Base-by-base conservation (phyloP, 306 rosid species). In the Mimosa pudica region DNA sequence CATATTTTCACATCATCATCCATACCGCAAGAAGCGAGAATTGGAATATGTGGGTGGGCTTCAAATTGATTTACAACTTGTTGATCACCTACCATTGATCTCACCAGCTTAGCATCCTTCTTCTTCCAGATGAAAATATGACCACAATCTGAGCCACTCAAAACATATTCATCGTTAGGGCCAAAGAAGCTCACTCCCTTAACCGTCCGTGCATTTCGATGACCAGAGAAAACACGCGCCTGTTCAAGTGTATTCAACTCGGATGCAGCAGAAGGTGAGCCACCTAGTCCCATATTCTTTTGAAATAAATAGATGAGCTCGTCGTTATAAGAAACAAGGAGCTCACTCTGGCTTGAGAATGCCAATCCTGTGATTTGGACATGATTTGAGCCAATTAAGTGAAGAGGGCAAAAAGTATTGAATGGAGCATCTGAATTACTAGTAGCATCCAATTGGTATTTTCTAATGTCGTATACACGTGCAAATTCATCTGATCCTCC, bases 111-210 rank as follows among this genome's bases (percentile, higher is more conserved):
- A 73, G 85, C 88, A 52, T 71, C 86, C 77, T 86, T 89, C 83
- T 86, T 89, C 66, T 72, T 84, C 92, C 92, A 89, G 74, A 89
- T 83, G 84, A 85, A 89, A 79, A 87, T 89, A 85, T 87, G 87
- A 63, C 92, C 87, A 62, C 90, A 87, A 80, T 85, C 89, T n/a
- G 90, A 86, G 14, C 92, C 92, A 74, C 89, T 87, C 85, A 86
- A 51, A 49, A 87, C 88, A 81, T 89, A 89, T 8, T 89, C 89
- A 81, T 87, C 92, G 54, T 74, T 77, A 0, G 92, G 86, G 61
- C 92, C 90, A 62, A 87, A 89, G 77, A 89, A 89, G 68, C 49
- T 87, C 77, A 89, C 89, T 66, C 90, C 92, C 62, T 87, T 89
- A 79, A 89, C 77, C 41, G 92, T 87, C 74, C 79, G 83, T 17